Conservation (phyloP, 805 yeast species). For the Pichia thaimueangensis region DNA sequence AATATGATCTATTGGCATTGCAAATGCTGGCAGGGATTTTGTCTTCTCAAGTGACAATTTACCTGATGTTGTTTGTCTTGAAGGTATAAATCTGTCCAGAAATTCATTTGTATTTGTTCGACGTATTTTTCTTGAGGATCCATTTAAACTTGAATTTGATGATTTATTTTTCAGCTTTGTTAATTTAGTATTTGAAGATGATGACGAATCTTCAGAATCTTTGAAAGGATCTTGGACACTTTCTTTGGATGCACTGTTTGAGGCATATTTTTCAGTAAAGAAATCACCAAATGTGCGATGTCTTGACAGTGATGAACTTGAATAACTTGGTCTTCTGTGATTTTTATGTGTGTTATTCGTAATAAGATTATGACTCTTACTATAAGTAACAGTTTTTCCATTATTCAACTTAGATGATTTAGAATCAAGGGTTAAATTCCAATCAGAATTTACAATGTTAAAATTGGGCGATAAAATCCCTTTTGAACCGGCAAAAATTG, state of each 20-base stretch:
- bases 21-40: slow-evolving; percentile 26
- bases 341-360: too few relatives aligned
- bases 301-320: slow-evolving; percentile 5
- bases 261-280: slow-evolving; percentile 10
- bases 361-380: slow-evolving; percentile 9
- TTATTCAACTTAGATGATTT: not conserved
- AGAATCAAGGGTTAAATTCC: slow-evolving; percentile 16
- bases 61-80: slow-evolving; percentile 45
- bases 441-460: slow-evolving; percentile 30
- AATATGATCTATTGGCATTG: slow-evolving; percentile 48
- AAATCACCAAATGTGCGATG: slow-evolving; percentile 9
- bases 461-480: slow-evolving; percentile 30
- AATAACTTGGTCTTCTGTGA: slow-evolving; percentile 8
- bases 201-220: too few relatives aligned
- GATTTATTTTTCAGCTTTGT: slow-evolving; percentile 1
- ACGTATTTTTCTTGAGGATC: slow-evolving; percentile 26
- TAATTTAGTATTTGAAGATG: too few relatives aligned
- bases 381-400: slow-evolving; percentile 1
- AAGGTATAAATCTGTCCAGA: slow-evolving; percentile 56
- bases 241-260: too few relatives aligned
- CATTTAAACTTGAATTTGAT: slow-evolving; percentile 4
- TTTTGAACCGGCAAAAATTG: slow-evolving; percentile 25
- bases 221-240: too few relatives aligned
- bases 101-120: slow-evolving; percentile 32
- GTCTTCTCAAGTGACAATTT: slow-evolving; percentile 34